A percentile compares a stretch with the other conserved stretches of the same genome.
phyloP scores from a whole-genome alignment of 2,329 filamentous ascomycete species.

The Emergomyces pasteurianus region DNA sequence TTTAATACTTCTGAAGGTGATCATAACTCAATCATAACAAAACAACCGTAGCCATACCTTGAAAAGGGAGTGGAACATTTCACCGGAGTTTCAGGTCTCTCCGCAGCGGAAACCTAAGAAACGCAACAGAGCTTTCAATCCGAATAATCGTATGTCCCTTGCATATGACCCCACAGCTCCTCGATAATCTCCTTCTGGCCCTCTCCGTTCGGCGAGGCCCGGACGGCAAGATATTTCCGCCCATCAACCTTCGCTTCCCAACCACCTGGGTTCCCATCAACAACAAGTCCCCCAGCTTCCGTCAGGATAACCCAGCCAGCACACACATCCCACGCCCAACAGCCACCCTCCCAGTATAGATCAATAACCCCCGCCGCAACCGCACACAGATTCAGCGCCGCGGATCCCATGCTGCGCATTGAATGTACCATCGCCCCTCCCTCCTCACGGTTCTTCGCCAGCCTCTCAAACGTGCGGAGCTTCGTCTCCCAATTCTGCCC shows the following conservation, averaged over 20 bases:
- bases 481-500: slow-evolving; percentile 49
- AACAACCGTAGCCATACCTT: too few relatives aligned
- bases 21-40: too few relatives aligned
- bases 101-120: too few relatives aligned
- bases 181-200: slow-evolving; percentile 30
- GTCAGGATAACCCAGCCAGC: slow-evolving; percentile 50
- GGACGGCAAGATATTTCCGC: slow-evolving; percentile 40
- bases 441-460: slow-evolving; percentile 37
- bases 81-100: too few relatives aligned
- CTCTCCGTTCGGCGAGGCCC: slow-evolving; percentile 19
- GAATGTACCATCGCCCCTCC: slow-evolving; percentile 53
- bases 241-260: slow-evolving; percentile 47
- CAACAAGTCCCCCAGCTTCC: slow-evolving; percentile 49
- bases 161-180: slow-evolving; percentile 31
- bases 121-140: background rate
- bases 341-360: slow-evolving; percentile 54
- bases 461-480: slow-evolving; percentile 39
- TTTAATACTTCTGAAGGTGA: too few relatives aligned
- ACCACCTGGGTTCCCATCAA: slow-evolving; percentile 46
- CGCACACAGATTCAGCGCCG: slow-evolving; percentile 50
- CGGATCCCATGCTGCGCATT: slow-evolving; percentile 44
- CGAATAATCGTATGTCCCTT: slow-evolving; percentile 27
- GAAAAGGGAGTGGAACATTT: too few relatives aligned
- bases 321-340: slow-evolving; percentile 56
- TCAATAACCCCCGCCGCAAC: slow-evolving; percentile 48